These are phyloP conservation scores for Fragosphaeria purpurea DNA, from an alignment of 2,329 filamentous ascomycete species.

Conservation along the genomic window DNA sequence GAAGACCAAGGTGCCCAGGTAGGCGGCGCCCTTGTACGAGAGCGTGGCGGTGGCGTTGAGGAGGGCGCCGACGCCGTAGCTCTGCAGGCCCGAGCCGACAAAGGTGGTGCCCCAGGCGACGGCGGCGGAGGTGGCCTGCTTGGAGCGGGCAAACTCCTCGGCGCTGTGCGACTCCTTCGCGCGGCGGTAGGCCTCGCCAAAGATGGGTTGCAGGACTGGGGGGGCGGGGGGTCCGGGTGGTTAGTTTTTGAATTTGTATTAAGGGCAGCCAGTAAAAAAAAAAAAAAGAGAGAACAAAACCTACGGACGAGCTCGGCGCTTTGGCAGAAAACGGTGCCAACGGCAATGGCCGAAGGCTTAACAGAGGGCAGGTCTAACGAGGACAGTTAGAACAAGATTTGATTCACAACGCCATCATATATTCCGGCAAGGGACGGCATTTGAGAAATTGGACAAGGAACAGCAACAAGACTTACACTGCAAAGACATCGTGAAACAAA, in stretches of 20 bases:
- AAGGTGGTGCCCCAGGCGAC: conserved; percentile 86
- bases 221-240: not conserved
- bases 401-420: too few species aligned
- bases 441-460: not conserved
- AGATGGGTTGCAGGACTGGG: conserved; percentile 69
- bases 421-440: too few species aligned
- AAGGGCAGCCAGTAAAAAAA: too few species aligned
- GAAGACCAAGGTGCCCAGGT: conserved; percentile 86
- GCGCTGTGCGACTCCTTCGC: conserved; percentile 87
- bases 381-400: not conserved
- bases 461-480: conserved; percentile 36
- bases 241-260: not conserved
- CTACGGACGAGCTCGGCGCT: conserved; percentile 64
- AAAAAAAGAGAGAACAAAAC: conserved; percentile 8
- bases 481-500: conserved; percentile 43
- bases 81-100: conserved; percentile 77
- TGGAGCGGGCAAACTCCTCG: conserved; percentile 91
- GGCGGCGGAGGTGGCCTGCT: conserved; percentile 81
- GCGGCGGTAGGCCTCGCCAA: conserved; percentile 89
- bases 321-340: conserved; percentile 95
- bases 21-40: conserved; percentile 94
- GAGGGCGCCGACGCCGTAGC: conserved; percentile 79
- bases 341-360: conserved; percentile 94
- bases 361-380: conserved; percentile 56
- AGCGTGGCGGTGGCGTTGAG: conserved; percentile 93